phyloP scores from a whole-genome alignment of 495 filamentous ascomycete species.

The Tuber indicum region DNA sequence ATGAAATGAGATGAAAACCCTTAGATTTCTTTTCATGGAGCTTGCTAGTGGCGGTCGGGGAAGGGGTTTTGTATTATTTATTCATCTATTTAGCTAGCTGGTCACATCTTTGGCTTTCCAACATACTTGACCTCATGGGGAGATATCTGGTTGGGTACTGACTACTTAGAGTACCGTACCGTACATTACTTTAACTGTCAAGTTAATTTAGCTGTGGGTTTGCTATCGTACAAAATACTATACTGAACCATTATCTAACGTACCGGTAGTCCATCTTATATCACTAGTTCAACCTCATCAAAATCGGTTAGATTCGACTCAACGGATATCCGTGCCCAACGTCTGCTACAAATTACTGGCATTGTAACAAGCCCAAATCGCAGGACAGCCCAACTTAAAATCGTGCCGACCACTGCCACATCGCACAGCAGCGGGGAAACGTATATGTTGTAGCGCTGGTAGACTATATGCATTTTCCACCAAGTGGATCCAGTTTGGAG shows the following conservation, averaged over 20 bases:
- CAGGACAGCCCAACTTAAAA: too few species aligned
- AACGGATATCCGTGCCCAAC: background rate
- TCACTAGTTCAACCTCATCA: background rate
- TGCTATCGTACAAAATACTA: background rate
- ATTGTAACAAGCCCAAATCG: too few species aligned
- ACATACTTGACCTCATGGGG: background rate
- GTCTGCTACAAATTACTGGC: too few species aligned
- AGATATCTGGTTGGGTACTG: background rate
- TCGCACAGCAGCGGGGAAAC: background rate
- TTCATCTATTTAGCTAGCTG: too few species aligned
- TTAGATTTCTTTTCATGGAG: background rate
- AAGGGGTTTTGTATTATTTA: background rate
- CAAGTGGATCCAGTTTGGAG: slow-evolving; percentile 7
- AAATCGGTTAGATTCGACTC: background rate
- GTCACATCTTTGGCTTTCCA: background rate
- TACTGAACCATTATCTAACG: background rate
- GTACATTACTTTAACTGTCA: too few species aligned
- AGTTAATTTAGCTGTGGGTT: background rate
- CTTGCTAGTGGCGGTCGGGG: background rate
- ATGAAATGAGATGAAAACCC: too few species aligned
- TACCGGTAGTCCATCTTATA: too few species aligned
- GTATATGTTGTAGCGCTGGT: background rate
- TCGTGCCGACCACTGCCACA: background rate
- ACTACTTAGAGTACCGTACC: too few species aligned
- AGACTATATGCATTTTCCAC: background rate